These are phyloP conservation scores for Angomonas ambiguus DNA, from an alignment of 208 protist genomes.

Conservation along the genomic window DNA sequence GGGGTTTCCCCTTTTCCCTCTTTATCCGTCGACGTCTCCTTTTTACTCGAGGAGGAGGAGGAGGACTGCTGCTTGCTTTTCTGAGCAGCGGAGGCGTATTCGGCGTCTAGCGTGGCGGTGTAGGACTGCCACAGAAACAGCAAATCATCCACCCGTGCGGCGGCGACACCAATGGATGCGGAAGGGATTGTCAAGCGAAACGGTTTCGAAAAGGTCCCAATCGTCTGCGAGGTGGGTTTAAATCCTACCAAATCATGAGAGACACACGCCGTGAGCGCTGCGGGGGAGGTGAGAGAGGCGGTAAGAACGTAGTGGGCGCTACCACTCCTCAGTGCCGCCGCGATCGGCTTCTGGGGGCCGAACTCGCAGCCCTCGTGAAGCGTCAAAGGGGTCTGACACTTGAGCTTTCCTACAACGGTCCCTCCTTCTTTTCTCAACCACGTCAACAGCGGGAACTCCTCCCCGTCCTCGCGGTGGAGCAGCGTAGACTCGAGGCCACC, in stretches of 20 bases:
- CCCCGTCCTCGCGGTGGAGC: slow-evolving; percentile 42
- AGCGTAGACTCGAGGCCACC: slow-evolving; percentile 51
- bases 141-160: slow-evolving; percentile 71
- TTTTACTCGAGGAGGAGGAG: neutral
- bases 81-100: neutral
- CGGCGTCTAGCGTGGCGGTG: slow-evolving; percentile 68
- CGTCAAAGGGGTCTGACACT: slow-evolving; percentile 55
- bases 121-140: slow-evolving; percentile 84
- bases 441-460: slow-evolving; percentile 73
- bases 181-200: slow-evolving; percentile 52
- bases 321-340: slow-evolving; percentile 39
- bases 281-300: slow-evolving; percentile 60
- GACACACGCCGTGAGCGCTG: slow-evolving; percentile 52
- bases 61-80: neutral
- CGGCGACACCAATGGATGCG: slow-evolving; percentile 75
- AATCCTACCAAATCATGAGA: slow-evolving; percentile 74
- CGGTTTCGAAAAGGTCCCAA: slow-evolving; percentile 73
- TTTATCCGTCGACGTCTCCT: neutral
- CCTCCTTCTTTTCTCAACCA: slow-evolving; percentile 77
- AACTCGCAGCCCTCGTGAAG: slow-evolving; percentile 64
- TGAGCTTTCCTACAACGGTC: slow-evolving; percentile 73
- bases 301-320: slow-evolving; percentile 79
- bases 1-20: neutral
- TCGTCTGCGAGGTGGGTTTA: slow-evolving; percentile 85
- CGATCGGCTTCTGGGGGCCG: slow-evolving; percentile 40